phyloP scores from a whole-genome alignment of 495 filamentous ascomycete genomes.

The Viridothelium virens region DNA sequence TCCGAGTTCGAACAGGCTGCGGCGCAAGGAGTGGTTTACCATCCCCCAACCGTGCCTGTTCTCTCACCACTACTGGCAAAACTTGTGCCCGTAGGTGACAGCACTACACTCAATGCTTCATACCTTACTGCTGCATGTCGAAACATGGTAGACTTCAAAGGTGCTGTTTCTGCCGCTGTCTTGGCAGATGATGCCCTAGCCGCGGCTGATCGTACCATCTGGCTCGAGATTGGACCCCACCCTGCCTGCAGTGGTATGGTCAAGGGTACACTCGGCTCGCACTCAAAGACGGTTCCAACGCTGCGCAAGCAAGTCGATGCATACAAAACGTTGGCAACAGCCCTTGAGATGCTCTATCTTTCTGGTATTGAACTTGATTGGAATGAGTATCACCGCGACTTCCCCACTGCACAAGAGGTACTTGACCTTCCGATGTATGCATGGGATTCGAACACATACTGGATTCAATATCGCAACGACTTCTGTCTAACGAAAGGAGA shows the following conservation, averaged over 20 bases:
- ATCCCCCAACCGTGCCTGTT: conserved; percentile 52
- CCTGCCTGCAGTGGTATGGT: conserved; percentile 33
- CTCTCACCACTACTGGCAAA: conserved; percentile 54
- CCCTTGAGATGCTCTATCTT: conserved; percentile 13
- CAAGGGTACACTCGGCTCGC: conserved; percentile 11
- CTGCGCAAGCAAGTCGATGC: conserved; percentile 7
- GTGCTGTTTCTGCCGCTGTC: conserved; percentile 39
- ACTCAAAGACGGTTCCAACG: conserved; percentile 3
- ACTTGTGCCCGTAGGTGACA: conserved; percentile 27
- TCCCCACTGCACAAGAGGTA: conserved; percentile 8
- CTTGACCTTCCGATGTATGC: conserved; percentile 61
- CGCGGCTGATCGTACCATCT: conserved; percentile 28
- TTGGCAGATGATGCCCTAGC: conserved; percentile 10
- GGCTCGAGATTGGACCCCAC: conserved; percentile 41
- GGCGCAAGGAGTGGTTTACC: conserved; percentile 47
- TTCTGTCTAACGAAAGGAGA: background rate
- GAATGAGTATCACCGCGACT: conserved; percentile 23
- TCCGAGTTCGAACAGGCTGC: conserved; percentile 58
- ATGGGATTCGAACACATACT: conserved; percentile 76
- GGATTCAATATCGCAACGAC: conserved; percentile 60
- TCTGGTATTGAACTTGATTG: conserved; percentile 17
- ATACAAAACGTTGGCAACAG: conserved; percentile 10
- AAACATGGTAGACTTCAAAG: conserved; percentile 65
- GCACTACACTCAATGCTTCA: conserved; percentile 47
- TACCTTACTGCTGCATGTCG: conserved; percentile 63